A percentile compares a stretch with the other conserved stretches of the same genome.
Evolutionary conservation across 1,284 basidiomycete species (phyloP).

Genomic region (Moniliella sp.): DNA sequence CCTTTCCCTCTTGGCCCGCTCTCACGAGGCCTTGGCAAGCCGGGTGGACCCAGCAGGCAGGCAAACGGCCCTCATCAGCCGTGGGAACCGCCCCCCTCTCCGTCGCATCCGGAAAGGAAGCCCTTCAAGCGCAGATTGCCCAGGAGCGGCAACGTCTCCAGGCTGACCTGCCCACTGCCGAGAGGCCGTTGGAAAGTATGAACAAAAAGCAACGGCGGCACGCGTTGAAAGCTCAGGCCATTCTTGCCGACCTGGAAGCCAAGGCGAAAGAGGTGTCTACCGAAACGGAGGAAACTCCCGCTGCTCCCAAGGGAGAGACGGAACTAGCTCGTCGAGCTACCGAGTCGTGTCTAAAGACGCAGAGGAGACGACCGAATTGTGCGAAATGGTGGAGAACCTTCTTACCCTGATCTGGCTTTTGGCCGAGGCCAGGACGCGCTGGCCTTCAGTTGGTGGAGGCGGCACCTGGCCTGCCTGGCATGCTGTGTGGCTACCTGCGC

Average conservation of each 20-base stretch:
- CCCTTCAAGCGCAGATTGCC: conserved; percentile 3
- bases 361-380: background rate
- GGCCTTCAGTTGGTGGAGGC: background rate
- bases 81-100: too few species aligned
- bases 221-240: conserved; percentile 11
- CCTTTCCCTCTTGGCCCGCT: too few species aligned
- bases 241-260: conserved; percentile 5
- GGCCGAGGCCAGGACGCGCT: background rate
- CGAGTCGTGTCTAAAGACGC: conserved; percentile 2
- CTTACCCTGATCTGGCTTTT: conserved; percentile 4
- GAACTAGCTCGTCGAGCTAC: conserved; percentile 1
- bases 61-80: too few species aligned
- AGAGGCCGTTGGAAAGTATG: conserved; percentile 26
- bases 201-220: conserved; percentile 30
- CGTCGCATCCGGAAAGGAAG: conserved; percentile 2
- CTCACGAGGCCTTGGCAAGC: too few species aligned
- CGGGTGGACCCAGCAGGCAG: too few species aligned
- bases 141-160: conserved; percentile 9
- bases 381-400: conserved; percentile 2
- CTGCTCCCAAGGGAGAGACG: conserved; percentile 1
- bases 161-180: conserved; percentile 3
- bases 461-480: background rate
- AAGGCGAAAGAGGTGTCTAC: conserved; percentile 4
- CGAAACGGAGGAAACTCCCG: conserved; percentile 3
- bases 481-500: background rate